Base-by-base conservation (phyloP, 495 filamentous ascomycete species). In the Poronia punctata region DNA sequence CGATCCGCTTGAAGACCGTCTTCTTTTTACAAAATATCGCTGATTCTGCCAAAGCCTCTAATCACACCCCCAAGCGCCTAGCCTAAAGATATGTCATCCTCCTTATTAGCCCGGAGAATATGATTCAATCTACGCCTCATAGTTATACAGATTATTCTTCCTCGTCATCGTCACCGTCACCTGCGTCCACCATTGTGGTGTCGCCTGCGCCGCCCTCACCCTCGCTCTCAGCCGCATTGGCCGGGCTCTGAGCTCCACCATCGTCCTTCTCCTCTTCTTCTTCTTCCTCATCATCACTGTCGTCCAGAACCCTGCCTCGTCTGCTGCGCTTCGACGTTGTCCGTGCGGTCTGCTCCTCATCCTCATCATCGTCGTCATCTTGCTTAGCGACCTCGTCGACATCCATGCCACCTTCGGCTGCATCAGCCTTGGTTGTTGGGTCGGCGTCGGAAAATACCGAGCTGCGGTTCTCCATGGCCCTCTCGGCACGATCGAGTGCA, bases 231-330 rank as follows among this genome's bases (percentile, higher is more conserved):
- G 23, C 54, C 7, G 38, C 43, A 25, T 56, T 48, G n/a, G 49
- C 39, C 8, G 30, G 23, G 22, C 46, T 39, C 11, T 14, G 49
- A 6, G 35, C 47, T 25, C 42, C 53, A 8, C n/a, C n/a, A n/a
- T n/a, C n/a, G n/a, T n/a, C n/a, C n/a, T n/a, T n/a, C n/a, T n/a
- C n/a, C 31, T 46, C 41, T 4, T 44, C 50, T 28, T 60, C 65
- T 4, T 60, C 62, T 4, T 64, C 63, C 38, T 68, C 67, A 11
- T 71, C 67, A 37, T 71, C 66, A 22, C 68, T 72, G 40, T 71
- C 66, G 9, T 66, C 68, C 22, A 70, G 49, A 15, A 69, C 60
- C 20, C 68, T 48, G 15, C 58, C 63, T 22, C 65, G 52, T 12
- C 62, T 55, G 3, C 49, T 44, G 22, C 61, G 54, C 52, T 62